phyloP scores from a whole-genome alignment of 345 rosid genomes.

The Citrus sp. region DNA sequence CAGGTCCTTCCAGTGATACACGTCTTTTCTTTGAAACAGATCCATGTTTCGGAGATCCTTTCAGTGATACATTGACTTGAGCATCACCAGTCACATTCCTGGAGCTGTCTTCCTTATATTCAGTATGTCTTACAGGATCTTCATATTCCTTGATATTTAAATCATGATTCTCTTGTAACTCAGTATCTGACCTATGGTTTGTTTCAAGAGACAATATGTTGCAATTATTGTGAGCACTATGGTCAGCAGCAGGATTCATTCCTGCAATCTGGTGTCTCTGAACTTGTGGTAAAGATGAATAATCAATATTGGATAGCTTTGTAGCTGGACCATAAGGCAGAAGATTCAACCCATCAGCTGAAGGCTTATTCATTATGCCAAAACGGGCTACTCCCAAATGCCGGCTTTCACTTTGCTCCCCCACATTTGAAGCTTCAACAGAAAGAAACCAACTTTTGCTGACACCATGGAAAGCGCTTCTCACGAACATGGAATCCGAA shows the following conservation, averaged over 20 bases:
- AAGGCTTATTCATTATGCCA: slow-evolving; percentile 1
- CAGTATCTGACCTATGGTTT: slow-evolving; percentile 1
- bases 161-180: slow-evolving; percentile 11
- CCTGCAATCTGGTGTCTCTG: slow-evolving; percentile 9
- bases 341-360: slow-evolving; percentile 20
- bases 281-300: slow-evolving; percentile 11
- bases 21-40: slow-evolving; percentile 18
- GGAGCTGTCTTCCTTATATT: slow-evolving; percentile 5
- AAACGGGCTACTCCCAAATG: slow-evolving; percentile 2
- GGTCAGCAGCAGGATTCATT: slow-evolving; percentile 9
- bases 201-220: slow-evolving; percentile 8
- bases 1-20: too few species aligned
- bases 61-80: slow-evolving; percentile 7
- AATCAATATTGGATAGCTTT: slow-evolving; percentile 6
- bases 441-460: slow-evolving; percentile 44
- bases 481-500: slow-evolving; percentile 46
- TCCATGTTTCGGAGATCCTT: slow-evolving; percentile 10
- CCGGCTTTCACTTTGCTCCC: slow-evolving; percentile 11
- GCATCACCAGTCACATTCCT: slow-evolving; percentile 6
- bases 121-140: slow-evolving; percentile 9
- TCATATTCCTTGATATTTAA: not conserved
- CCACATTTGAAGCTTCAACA: slow-evolving; percentile 41
- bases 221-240: not conserved
- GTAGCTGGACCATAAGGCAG: slow-evolving; percentile 8
- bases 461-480: slow-evolving; percentile 42